These are phyloP conservation scores for Trifolium repens DNA, from an alignment of 306 rosid genomes.

Conservation along the genomic window DNA sequence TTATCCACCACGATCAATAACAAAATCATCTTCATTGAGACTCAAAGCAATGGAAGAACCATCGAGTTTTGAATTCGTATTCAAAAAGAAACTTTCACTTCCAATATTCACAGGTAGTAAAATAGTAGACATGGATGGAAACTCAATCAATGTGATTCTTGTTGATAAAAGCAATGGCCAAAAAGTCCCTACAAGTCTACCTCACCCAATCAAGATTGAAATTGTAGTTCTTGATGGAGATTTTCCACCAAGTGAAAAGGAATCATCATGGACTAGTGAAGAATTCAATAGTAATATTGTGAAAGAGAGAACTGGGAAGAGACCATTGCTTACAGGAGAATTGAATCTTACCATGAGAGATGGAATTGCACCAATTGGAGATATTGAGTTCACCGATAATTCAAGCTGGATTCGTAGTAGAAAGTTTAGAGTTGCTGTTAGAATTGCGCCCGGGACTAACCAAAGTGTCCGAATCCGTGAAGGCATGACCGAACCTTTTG, in stretches of 20 bases:
- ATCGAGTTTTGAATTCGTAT: slow-evolving; percentile 51
- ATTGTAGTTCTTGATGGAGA: slow-evolving; percentile 88
- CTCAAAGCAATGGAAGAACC: slow-evolving; percentile 57
- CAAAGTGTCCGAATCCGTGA: slow-evolving; percentile 57
- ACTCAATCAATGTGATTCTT: slow-evolving; percentile 53
- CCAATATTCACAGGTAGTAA: slow-evolving; percentile 77
- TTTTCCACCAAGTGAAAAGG: slow-evolving; percentile 46
- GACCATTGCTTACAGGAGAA: slow-evolving; percentile 85
- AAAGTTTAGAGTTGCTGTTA: slow-evolving; percentile 68
- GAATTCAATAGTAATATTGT: slow-evolving; percentile 61
- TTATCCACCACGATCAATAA: slow-evolving; percentile 47
- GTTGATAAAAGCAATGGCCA: slow-evolving; percentile 50
- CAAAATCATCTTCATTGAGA: slow-evolving; percentile 66
- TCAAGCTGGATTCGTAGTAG: slow-evolving; percentile 91
- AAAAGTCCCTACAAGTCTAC: slow-evolving; percentile 44
- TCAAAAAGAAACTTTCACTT: slow-evolving; percentile 46
- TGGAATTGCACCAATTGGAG: slow-evolving; percentile 59
- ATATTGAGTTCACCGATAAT: slow-evolving; percentile 82
- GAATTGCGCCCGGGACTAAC: slow-evolving; percentile 50
- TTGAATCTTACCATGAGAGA: slow-evolving; percentile 61
- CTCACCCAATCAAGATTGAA: slow-evolving; percentile 61
- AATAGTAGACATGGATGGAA: slow-evolving; percentile 52
- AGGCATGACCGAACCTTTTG: slow-evolving; percentile 72
- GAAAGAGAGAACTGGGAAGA: slow-evolving; percentile 74
- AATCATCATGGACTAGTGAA: slow-evolving; percentile 57